These are phyloP conservation scores for Hypoxylon lienhwacheense DNA, from an alignment of 495 filamentous ascomycete genomes.

Conservation along the genomic window DNA sequence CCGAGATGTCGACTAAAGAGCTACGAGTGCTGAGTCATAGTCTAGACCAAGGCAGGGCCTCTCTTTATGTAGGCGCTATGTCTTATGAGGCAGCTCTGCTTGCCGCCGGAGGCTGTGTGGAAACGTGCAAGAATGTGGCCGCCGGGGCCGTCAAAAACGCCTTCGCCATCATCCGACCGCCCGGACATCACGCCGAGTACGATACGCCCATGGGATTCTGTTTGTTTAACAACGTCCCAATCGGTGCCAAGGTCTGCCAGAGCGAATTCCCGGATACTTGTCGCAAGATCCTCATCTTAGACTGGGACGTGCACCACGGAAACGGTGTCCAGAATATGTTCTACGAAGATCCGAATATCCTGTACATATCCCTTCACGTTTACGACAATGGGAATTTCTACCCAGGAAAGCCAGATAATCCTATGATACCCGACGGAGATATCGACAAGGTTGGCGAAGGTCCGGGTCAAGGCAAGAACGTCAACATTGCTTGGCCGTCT, in stretches of 20 bases:
- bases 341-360: slow-evolving; percentile 88
- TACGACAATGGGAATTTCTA: slow-evolving; percentile 83
- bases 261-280: slow-evolving; percentile 71
- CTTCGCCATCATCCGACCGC: slow-evolving; percentile 91
- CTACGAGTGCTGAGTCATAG: slow-evolving; percentile 59
- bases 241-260: slow-evolving; percentile 84
- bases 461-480: slow-evolving; percentile 78
- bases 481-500: slow-evolving; percentile 92
- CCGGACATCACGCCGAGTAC: slow-evolving; percentile 91
- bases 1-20: slow-evolving; percentile 53
- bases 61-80: slow-evolving; percentile 83
- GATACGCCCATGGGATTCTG: slow-evolving; percentile 90
- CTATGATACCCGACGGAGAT: slow-evolving; percentile 64
- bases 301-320: slow-evolving; percentile 89
- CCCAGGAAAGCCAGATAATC: slow-evolving; percentile 67
- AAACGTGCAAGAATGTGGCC: slow-evolving; percentile 85
- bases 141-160: slow-evolving; percentile 82
- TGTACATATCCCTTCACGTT: slow-evolving; percentile 97
- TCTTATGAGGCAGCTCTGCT: slow-evolving; percentile 80
- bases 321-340: slow-evolving; percentile 98
- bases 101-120: slow-evolving; percentile 92
- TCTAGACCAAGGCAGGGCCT: slow-evolving; percentile 69
- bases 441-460: slow-evolving; percentile 75
- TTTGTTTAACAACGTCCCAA: slow-evolving; percentile 93
- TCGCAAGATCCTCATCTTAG: slow-evolving; percentile 87